Conservation (phyloP, 495 filamentous ascomycete genomes). For the Aspergillus cristatus region DNA sequence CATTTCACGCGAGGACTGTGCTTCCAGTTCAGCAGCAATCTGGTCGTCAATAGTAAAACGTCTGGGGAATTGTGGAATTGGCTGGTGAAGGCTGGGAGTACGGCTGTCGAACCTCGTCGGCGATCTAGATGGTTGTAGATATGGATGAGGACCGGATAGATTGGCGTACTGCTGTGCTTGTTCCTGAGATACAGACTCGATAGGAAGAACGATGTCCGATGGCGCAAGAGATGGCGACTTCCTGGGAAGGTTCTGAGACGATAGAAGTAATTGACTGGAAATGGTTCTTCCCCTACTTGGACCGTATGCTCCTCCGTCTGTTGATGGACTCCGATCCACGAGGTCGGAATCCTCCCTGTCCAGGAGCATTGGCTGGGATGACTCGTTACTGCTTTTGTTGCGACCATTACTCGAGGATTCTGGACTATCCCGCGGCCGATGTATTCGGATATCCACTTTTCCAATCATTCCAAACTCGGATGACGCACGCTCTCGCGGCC, state of each 20-base stretch:
- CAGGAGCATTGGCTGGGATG: constrained; percentile 31
- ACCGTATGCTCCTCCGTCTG: neutral
- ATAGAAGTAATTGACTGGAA: neutral
- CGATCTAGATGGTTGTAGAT: neutral
- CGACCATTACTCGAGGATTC: constrained; percentile 1
- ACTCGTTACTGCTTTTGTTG: constrained; percentile 6
- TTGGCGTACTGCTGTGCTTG: too few relatives aligned
- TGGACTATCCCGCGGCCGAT: constrained; percentile 11
- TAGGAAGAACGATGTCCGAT: too few relatives aligned
- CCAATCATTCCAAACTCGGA: constrained; percentile 7
- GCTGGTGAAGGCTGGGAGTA: neutral
- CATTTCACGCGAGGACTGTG: too few relatives aligned
- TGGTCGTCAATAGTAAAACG: constrained; percentile 14
- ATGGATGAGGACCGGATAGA: too few relatives aligned
- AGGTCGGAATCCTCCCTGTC: constrained; percentile 11
- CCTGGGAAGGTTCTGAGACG: too few relatives aligned
- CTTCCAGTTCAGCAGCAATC: neutral
- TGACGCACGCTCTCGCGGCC: neutral
- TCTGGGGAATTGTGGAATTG: neutral
- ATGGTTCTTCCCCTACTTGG: neutral
- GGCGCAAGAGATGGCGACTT: too few relatives aligned
- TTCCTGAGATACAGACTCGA: too few relatives aligned
- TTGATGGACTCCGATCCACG: neutral
- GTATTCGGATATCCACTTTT: constrained; percentile 19
- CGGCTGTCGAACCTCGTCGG: neutral